phyloP scores from a whole-genome alignment of 805 yeast genomes.

The Starmerella ratchasimensis region DNA sequence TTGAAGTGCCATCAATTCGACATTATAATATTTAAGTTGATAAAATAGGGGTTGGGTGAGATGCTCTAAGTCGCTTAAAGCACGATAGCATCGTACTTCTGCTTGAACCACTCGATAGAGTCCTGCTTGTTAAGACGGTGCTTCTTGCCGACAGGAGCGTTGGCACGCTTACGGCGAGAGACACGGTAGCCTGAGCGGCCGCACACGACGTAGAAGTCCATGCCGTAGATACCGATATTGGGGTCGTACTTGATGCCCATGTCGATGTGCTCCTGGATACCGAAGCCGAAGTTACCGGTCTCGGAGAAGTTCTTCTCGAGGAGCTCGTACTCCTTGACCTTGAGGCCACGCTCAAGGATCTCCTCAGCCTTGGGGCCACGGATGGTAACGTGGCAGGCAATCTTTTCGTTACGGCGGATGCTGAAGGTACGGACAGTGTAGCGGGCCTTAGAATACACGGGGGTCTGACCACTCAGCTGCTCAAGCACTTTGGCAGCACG shows the following conservation, averaged over 20 bases:
- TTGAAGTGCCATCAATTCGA: no score
- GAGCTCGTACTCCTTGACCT: constrained; percentile 99
- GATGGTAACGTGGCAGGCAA: constrained; percentile 97
- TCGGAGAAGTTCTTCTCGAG: constrained; percentile 87
- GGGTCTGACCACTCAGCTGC: constrained; percentile 99
- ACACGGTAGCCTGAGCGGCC: constrained; percentile 99
- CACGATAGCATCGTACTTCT: constrained; percentile 98
- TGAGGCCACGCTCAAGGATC: constrained; percentile 98
- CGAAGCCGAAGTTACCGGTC: constrained; percentile 99
- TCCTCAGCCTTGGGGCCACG: constrained; percentile 99
- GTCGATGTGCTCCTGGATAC: constrained; percentile 98
- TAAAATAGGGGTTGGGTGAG: no score
- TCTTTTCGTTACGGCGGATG: constrained; percentile 99
- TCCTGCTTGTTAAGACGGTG: constrained; percentile 90
- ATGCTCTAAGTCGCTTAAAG: no score
- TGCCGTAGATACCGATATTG: constrained; percentile 98
- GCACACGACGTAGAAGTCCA: constrained; percentile 96
- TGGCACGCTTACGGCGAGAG: constrained; percentile 85
- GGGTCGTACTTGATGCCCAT: constrained; percentile 99
- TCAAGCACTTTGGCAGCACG: constrained; percentile 99
- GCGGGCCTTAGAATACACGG: constrained; percentile 99
- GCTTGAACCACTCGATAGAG: constrained; percentile 97
- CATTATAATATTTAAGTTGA: no score
- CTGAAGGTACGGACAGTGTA: constrained; percentile 99
- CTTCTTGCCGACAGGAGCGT: constrained; percentile 74